phyloP scores from a whole-genome alignment of 176 grass and related monocot genomes.

The Cenchrus americanus region DNA sequence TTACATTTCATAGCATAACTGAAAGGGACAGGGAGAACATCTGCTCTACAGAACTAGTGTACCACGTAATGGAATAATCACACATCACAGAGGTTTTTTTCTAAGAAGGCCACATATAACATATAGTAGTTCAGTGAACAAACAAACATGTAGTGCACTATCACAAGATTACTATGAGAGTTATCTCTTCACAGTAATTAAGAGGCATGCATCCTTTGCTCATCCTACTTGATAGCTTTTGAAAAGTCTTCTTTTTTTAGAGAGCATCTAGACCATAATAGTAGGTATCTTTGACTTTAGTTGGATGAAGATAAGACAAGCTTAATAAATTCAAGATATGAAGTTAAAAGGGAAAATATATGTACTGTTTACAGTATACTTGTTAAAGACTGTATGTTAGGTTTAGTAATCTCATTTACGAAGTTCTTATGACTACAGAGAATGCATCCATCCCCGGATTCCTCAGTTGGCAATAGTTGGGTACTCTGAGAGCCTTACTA shows the following conservation, averaged over 20 bases:
- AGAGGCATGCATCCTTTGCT: background rate
- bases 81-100: background rate
- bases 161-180: background rate
- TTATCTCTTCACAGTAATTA: background rate
- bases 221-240: background rate
- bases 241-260: background rate
- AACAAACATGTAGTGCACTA: background rate
- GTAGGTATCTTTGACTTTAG: background rate
- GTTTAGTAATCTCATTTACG: conserved; percentile 23
- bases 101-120: background rate
- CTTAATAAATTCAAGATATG: conserved; percentile 10
- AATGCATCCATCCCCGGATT: conserved; percentile 81
- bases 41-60: background rate
- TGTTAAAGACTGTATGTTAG: background rate
- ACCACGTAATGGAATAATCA: background rate
- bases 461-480: conserved; percentile 80
- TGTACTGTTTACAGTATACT: conserved; percentile 12
- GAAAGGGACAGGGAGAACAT: conserved; percentile 4
- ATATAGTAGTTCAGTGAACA: background rate
- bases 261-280: background rate
- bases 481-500: conserved; percentile 73
- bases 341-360: background rate
- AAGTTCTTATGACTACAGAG: conserved; percentile 43
- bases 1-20: background rate
- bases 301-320: conserved; percentile 1